A percentile compares a stretch with the other conserved stretches of the same genome.
These are phyloP conservation scores for Nakazawaea wyomingensis DNA, from an alignment of 805 yeast genomes.

Conservation along the genomic window DNA sequence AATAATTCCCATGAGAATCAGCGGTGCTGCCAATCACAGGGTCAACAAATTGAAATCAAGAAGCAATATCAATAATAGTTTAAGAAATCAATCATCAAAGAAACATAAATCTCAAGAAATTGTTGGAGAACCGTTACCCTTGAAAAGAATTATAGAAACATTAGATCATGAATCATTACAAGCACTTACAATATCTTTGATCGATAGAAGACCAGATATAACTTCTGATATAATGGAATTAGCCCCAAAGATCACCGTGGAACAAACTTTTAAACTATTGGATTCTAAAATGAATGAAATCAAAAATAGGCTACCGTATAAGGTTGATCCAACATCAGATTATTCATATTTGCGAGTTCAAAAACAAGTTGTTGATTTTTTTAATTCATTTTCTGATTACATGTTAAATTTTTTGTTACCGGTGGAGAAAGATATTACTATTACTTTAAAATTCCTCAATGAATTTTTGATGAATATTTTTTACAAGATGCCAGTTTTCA, in stretches of 20 bases:
- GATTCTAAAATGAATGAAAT: conserved; percentile 40
- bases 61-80: no score
- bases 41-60: neutral
- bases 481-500: conserved; percentile 62
- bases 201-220: conserved; percentile 60
- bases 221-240: conserved; percentile 41
- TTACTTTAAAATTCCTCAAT: conserved; percentile 58
- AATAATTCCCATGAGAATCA: neutral
- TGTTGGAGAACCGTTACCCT: conserved; percentile 55
- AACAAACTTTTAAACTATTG: conserved; percentile 46
- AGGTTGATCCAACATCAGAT: conserved; percentile 67
- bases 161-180: conserved; percentile 55
- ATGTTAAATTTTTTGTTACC: conserved; percentile 72
- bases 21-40: neutral
- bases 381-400: conserved; percentile 68
- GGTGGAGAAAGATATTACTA: conserved; percentile 46
- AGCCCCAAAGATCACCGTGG: conserved; percentile 56
- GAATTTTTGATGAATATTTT: conserved; percentile 51
- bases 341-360: conserved; percentile 74
- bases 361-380: conserved; percentile 61
- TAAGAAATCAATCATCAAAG: conserved; percentile 18
- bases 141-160: conserved; percentile 62
- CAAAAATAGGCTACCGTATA: conserved; percentile 57
- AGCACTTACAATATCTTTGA: conserved; percentile 44
- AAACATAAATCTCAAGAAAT: conserved; percentile 36